Evolutionary conservation across 495 filamentous ascomycete genomes (phyloP), one percentile per base, ranked within the genome.

Genomic region (Trichoderma reesei): DNA sequence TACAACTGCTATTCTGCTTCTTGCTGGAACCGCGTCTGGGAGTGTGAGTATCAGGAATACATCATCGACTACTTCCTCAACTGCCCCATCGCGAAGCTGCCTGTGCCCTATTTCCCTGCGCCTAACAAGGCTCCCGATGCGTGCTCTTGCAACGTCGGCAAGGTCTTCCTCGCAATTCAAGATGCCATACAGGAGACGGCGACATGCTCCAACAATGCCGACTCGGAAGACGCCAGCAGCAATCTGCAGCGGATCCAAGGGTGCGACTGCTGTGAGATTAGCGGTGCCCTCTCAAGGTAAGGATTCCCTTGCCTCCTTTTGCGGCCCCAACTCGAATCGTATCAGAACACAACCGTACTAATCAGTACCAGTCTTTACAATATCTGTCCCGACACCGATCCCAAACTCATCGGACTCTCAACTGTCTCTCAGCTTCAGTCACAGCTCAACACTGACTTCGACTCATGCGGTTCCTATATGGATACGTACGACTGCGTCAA

Each of bases 21-120:
- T 20, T 56, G 51, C 51, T 56, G 51, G 51, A 56, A 56, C 51
- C 20, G 51, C 13, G 51, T 56, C 26, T 56, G 51, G 51, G 51
- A 56, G 31, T 56, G 51, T 20, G 51, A 56, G 11, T 56, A 56
- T 6, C 51, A 56, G 26, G 14, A 56, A 2, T 56, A 56, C 51
- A 56, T 56, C 8, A 16, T 56, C 51, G 51, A 56, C 5, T 56
- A 56, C 34, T 56, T 56, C 51, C 20, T 56, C 26, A 14, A 56
- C 6, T 56, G 51, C 26, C 51, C 51, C 51, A 56, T 16, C 2
- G 51, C 51, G 26, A 56, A 56, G 51, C 51, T 56, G 51, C 51
- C 51, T 14, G 51, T 56, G 26, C 51, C 51, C 4, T 56, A 56
- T 10, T 56, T 56, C 31, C 51, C 51, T 2, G 26, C 51, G 0